Conservation (phyloP, 345 rosid species). For the Excoecaria cochinchinensis region DNA sequence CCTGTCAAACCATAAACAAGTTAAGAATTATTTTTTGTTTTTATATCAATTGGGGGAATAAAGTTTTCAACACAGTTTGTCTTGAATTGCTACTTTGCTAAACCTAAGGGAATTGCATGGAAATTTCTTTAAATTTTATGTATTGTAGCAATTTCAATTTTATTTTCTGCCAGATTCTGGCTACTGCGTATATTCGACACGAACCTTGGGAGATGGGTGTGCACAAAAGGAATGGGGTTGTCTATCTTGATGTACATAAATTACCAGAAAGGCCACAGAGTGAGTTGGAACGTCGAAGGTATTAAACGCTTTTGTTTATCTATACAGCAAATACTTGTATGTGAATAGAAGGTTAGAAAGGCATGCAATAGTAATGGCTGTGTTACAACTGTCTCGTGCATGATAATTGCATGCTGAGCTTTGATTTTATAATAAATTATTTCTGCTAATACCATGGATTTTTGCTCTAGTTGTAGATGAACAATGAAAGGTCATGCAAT, state of each 20-base stretch:
- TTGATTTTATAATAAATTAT: not conserved
- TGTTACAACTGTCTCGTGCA: not conserved
- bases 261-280: slow-evolving; percentile 81
- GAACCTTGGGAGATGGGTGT: slow-evolving; percentile 99
- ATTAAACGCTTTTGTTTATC: slow-evolving; percentile 7
- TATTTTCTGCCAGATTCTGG: slow-evolving; percentile 58
- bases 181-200: slow-evolving; percentile 74
- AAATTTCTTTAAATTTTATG: not conserved
- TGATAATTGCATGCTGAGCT: not conserved
- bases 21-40: not conserved
- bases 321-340: not conserved
- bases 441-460: not conserved
- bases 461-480: not conserved
- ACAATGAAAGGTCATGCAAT: not conserved
- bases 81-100: not conserved
- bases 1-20: not conserved
- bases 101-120: not conserved
- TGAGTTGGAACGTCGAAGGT: slow-evolving; percentile 90
- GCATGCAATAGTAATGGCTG: not conserved
- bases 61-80: not conserved
- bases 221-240: slow-evolving; percentile 92
- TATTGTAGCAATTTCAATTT: not conserved
- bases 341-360: slow-evolving; percentile 4
- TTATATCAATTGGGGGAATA: not conserved
- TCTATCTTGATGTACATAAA: slow-evolving; percentile 93